Evolutionary conservation across 2,329 filamentous ascomycete species (phyloP), one percentile per base, ranked within the genome.

Genomic region (Exserohilum rostratum): DNA sequence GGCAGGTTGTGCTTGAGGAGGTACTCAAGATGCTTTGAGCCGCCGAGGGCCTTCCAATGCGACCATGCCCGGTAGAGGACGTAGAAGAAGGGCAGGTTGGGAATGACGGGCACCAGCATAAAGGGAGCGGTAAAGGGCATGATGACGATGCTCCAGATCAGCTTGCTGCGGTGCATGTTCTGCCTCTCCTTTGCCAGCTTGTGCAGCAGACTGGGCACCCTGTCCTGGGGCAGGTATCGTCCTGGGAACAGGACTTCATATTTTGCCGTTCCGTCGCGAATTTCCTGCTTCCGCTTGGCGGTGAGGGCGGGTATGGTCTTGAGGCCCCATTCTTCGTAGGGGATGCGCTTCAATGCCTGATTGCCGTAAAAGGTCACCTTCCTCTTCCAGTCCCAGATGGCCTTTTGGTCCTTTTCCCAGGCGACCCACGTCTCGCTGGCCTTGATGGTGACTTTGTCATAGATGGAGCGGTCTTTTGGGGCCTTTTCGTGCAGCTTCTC

Each of bases 51-150:
- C 62, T 72, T 69, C 72, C 61, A 70, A 55, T 77, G 74, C 37
- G 73, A 76, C 53, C 70, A 98, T 22, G 91, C 89, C 61, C 95
- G 85, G 79, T 96, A 99, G 15, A 85, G 86, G 35, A 98, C 84
- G 75, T 98, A 99, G 80, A 98, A 98, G 81, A 98, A 98, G 15
- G 95, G 95, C 11, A 99, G 81, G 72, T 99, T 97, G 31, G 93
- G 93, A 60, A 97, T 83, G 58, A 98, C 72, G 40, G 95, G 95
- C 38, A 99, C 79, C 42, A 97, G 77, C 3, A 87, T 92, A 74
- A 98, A 86, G 0, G 95, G 95, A 1, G 87, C 84, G 45, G 89
- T 89, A 47, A 97, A 83, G 18, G 95, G 95, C 70, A 73, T 73
- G 49, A 66, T 67, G 46, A 68, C 42, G 47, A 71, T 80, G 70